These are phyloP conservation scores for Raffaelea deltoideospora DNA, from an alignment of 2,329 filamentous ascomycete genomes.

Conservation along the genomic window DNA sequence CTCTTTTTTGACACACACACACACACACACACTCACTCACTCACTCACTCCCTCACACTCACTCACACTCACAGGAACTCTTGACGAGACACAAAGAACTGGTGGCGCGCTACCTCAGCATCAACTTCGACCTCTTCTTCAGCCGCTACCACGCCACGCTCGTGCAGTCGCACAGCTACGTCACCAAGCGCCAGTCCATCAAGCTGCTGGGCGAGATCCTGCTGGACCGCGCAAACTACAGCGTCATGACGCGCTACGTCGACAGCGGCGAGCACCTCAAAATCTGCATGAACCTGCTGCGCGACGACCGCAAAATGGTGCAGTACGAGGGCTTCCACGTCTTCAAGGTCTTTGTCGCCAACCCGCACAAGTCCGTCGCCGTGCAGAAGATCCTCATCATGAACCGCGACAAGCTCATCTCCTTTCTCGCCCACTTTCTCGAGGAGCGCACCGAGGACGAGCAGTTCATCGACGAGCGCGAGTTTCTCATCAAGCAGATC, in stretches of 20 bases:
- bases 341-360: conserved; percentile 98
- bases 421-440: conserved; percentile 80
- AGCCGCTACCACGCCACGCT: conserved; percentile 74
- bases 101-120: conserved; percentile 71
- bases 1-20: too few relatives aligned
- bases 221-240: conserved; percentile 90
- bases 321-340: conserved; percentile 99
- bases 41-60: conserved; percentile 6
- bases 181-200: conserved; percentile 95
- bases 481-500: conserved; percentile 93
- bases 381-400: conserved; percentile 93
- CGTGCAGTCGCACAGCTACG: conserved; percentile 86
- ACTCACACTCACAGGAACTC: conserved; percentile 60
- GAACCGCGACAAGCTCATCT: conserved; percentile 81
- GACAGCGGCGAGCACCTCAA: conserved; percentile 92
- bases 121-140: conserved; percentile 92
- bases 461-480: conserved; percentile 96
- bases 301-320: conserved; percentile 96
- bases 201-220: conserved; percentile 92
- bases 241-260: conserved; percentile 95
- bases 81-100: conserved; percentile 87
- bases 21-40: too few relatives aligned
- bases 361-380: conserved; percentile 92
- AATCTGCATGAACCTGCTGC: conserved; percentile 92
- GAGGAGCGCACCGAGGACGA: conserved; percentile 94